Percentiles rank a stretch among this genome's conserved stretches.
Evolutionary conservation across 805 yeast species (phyloP).

Genomic region (Suhomyces pyralidae): DNA sequence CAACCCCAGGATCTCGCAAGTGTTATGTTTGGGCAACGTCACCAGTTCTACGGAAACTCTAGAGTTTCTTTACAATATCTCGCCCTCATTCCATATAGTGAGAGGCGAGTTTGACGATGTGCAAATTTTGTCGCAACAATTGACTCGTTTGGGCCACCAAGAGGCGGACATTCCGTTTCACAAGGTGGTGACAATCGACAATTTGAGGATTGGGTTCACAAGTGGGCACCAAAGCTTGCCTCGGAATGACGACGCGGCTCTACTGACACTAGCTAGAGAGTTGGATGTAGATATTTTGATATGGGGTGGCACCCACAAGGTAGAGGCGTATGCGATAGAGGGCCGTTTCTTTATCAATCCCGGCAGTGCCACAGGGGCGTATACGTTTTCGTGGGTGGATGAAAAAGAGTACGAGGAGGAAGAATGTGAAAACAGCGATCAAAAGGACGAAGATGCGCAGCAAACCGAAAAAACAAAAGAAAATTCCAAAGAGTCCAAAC

Average conservation of each 20-base stretch:
- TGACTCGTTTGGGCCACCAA: constrained; percentile 15
- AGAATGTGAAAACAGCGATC: background rate
- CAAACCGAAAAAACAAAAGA: constrained; percentile 5
- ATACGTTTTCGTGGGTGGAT: constrained; percentile 59
- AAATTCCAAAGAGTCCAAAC: constrained; percentile 4
- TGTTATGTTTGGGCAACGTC: constrained; percentile 80
- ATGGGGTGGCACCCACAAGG: constrained; percentile 92
- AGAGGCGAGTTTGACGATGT: constrained; percentile 77
- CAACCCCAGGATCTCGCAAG: constrained; percentile 73
- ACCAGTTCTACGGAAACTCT: constrained; percentile 64
- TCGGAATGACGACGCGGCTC: constrained; percentile 78
- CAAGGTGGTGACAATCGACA: constrained; percentile 63
- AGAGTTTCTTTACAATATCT: constrained; percentile 60
- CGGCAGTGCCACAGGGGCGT: constrained; percentile 95
- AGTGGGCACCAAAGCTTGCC: constrained; percentile 86
- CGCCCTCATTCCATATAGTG: constrained; percentile 72
- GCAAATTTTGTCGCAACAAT: constrained; percentile 32
- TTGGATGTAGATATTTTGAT: constrained; percentile 87
- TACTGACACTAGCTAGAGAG: constrained; percentile 80
- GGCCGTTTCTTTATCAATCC: constrained; percentile 95
- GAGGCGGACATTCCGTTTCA: constrained; percentile 51
- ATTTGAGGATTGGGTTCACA: constrained; percentile 76
- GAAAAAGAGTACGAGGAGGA: constrained; percentile 43
- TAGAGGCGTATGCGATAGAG: constrained; percentile 89
- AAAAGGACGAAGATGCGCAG: constrained; percentile 6